phyloP scores from a whole-genome alignment of 805 yeast species.

The Vanderwaltozyma tropicalis region DNA sequence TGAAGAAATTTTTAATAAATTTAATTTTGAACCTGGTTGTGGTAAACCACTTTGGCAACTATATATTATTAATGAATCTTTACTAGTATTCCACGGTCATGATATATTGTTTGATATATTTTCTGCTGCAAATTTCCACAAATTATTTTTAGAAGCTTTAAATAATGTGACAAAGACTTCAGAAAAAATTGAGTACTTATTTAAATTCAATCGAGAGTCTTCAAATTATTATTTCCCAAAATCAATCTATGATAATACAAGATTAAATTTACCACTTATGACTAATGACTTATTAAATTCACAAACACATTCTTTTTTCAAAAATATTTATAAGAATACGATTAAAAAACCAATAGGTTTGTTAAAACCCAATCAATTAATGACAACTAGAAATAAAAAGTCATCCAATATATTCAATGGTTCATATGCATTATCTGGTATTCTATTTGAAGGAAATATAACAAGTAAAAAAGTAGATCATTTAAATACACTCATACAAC shows the following conservation, averaged over 20 bases:
- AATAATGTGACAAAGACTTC: constrained; percentile 1
- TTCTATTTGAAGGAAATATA: constrained; percentile 8
- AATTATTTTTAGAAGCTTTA: constrained; percentile 13
- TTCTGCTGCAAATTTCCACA: constrained; percentile 24
- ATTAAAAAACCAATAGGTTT: constrained; percentile 20
- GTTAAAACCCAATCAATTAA: constrained; percentile 4
- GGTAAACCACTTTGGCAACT: constrained; percentile 21
- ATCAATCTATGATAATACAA: constrained; percentile 21
- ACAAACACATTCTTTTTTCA: constrained; percentile 22
- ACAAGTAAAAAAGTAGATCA: constrained; percentile 1
- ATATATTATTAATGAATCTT: constrained; percentile 18
- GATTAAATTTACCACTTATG: constrained; percentile 17
- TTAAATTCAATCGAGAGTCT: background rate
- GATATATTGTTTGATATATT: constrained; percentile 24
- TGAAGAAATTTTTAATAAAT: constrained; percentile 20
- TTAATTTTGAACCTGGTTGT: constrained; percentile 14
- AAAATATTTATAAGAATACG: constrained; percentile 15
- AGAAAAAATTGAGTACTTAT: background rate
- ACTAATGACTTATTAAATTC: constrained; percentile 16
- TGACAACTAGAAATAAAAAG: constrained; percentile 5
- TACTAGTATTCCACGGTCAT: constrained; percentile 24
- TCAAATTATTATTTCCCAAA: constrained; percentile 8
- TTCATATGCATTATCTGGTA: constrained; percentile 18
- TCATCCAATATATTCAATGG: constrained; percentile 6
- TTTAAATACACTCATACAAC: background rate